Evolutionary conservation across 129 eudicot species (phyloP).

Genomic region (Deinandra increscens): DNA sequence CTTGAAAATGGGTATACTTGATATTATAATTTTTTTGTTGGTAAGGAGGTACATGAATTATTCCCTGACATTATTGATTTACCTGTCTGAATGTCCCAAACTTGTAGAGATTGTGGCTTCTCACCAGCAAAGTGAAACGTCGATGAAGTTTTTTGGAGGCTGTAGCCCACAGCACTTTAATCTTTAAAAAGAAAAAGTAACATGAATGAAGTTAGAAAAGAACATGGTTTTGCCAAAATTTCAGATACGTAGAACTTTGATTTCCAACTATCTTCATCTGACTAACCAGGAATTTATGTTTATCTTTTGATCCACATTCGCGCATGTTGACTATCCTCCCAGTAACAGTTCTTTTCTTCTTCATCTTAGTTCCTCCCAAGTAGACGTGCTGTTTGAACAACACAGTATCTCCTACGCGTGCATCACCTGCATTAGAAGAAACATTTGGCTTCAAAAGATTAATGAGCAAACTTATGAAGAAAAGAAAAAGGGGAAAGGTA

Average conservation of each 20-base stretch:
- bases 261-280: constrained; percentile 22
- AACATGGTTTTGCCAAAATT: background rate
- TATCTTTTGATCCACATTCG: constrained; percentile 75
- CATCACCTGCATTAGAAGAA: constrained; percentile 67
- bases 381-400: constrained; percentile 69
- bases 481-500: background rate
- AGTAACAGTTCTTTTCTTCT: constrained; percentile 55
- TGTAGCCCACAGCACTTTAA: constrained; percentile 81
- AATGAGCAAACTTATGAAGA: constrained; percentile 2
- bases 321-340: constrained; percentile 82
- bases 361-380: constrained; percentile 44
- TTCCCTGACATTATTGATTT: background rate
- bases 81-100: constrained; percentile 80
- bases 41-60: too few species aligned
- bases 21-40: background rate
- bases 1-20: background rate
- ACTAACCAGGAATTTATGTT: constrained; percentile 83
- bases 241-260: background rate
- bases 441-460: constrained; percentile 4
- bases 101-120: constrained; percentile 69
- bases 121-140: constrained; percentile 60
- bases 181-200: constrained; percentile 27
- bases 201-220: background rate
- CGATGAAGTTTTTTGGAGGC: constrained; percentile 49
- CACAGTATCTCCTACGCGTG: constrained; percentile 76